These are phyloP conservation scores for Colletotrichum sp. DNA, from an alignment of 2,329 filamentous ascomycete species.

Conservation along the genomic window DNA sequence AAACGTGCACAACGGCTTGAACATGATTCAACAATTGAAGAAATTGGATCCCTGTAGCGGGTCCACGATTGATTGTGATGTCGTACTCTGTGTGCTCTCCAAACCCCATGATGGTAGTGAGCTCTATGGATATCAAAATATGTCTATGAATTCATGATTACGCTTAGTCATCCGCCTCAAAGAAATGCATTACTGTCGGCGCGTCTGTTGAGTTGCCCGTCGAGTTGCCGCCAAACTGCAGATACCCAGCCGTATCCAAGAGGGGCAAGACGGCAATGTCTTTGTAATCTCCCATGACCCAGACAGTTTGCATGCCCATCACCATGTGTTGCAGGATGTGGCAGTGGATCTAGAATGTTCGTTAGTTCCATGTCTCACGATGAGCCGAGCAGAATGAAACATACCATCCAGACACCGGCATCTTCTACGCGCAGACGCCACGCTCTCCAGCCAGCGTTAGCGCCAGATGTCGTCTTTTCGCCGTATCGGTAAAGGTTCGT, in stretches of 20 bases:
- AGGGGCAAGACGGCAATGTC: constrained; percentile 27
- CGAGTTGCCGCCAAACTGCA: constrained; percentile 49
- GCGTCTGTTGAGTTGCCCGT: constrained; percentile 41
- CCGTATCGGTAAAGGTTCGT: constrained; percentile 63
- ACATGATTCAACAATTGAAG: background rate
- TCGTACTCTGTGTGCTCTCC: background rate
- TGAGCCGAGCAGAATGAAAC: background rate
- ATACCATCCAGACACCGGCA: constrained; percentile 63
- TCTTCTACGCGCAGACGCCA: constrained; percentile 59
- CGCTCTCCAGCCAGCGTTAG: constrained; percentile 61
- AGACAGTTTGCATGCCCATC: constrained; percentile 50
- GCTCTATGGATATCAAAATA: background rate
- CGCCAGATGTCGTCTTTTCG: constrained; percentile 39
- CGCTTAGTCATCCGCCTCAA: background rate
- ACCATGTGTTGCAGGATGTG: constrained; percentile 64
- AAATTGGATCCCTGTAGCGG: background rate
- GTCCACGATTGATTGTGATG: background rate
- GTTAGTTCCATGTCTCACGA: background rate
- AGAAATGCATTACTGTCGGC: constrained; percentile 22
- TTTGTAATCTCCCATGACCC: constrained; percentile 29
- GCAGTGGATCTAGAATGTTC: constrained; percentile 51
- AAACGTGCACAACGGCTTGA: background rate
- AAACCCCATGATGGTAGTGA: background rate
- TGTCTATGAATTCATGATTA: background rate
- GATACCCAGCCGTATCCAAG: constrained; percentile 43